Evolutionary conservation across 139 green algal species (phyloP), one percentile per base, ranked within the genome.

Genomic region (Tetraselmis chui): DNA sequence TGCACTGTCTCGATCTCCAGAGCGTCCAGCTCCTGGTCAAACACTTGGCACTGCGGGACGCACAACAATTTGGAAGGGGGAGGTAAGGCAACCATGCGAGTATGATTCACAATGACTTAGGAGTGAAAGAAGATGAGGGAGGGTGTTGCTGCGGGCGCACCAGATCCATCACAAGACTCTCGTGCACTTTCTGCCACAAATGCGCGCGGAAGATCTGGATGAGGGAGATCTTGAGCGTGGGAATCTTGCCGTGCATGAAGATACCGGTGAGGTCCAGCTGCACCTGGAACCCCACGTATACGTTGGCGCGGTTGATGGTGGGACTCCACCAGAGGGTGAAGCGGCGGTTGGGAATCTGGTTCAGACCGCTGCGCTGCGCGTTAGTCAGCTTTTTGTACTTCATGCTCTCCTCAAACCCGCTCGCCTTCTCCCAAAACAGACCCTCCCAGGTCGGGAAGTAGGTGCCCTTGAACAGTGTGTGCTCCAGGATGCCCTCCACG

Each of bases 341-440:
- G 83, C 97, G 92, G 80, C 97, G 91, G 91, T 99, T 99, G 86
- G 95, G 95, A 87, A 99, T 99, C 93, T 99, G 97, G 89, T 98
- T 99, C 59, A 99, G 89, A 87, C 97, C 97, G 2, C 85, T 92
- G 77, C 97, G 90, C 92, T 99, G 97, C 29, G 97, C 97, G 88
- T 99, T 99, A 79, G 97, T 99, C 79, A 99, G 91, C 92, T 99
- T 99, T 92, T 99, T 99, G 93, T 98, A 99, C 92, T 98, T 98
- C 95, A 99, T 98, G 76, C 79, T 91, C 91, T 99, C 95, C 92
- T 97, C 91, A 84, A 96, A 96, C 76, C 92, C 92, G 79, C 28
- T 67, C n/a, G 91, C 95, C 91, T 99, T 99, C 91, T 99, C 96
- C 97, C 97, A 99, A 89, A 99, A 99, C 58, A 99, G 95, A 67